These are phyloP conservation scores for Diplodia scrobiculata DNA, from an alignment of 2,329 filamentous ascomycete genomes.

Conservation along the genomic window DNA sequence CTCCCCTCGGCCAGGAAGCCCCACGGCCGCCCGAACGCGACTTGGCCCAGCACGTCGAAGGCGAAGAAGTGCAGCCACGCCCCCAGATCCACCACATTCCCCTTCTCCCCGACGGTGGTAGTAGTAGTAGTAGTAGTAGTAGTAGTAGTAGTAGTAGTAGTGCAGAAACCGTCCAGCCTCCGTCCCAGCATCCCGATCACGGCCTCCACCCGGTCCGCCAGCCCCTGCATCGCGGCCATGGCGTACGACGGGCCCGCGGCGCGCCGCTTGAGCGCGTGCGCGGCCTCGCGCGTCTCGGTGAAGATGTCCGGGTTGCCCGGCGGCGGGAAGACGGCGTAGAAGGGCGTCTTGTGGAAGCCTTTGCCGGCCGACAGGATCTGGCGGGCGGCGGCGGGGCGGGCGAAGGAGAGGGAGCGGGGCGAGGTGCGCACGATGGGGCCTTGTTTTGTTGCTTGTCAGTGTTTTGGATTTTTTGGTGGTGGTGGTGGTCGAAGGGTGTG, in stretches of 20 bases:
- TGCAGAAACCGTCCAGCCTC: conserved; percentile 36
- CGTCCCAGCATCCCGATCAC: conserved; percentile 36
- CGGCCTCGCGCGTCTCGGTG: conserved; percentile 55
- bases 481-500: no score
- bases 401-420: conserved; percentile 74
- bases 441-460: background rate
- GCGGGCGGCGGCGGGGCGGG: conserved; percentile 71
- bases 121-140: no score
- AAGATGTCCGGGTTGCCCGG: conserved; percentile 34
- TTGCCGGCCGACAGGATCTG: conserved; percentile 65
- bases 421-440: conserved; percentile 69
- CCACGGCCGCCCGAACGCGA: conserved; percentile 30
- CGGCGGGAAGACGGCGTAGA: conserved; percentile 29
- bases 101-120: no score
- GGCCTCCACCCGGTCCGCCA: conserved; percentile 39
- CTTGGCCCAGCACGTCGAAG: conserved; percentile 32
- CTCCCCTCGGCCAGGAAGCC: conserved; percentile 31
- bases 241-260: conserved; percentile 33
- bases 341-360: conserved; percentile 35
- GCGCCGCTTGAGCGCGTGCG: conserved; percentile 39
- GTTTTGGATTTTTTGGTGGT: no score
- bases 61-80: conserved; percentile 46
- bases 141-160: background rate
- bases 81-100: conserved; percentile 38
- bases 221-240: conserved; percentile 33